Percentiles rank a stretch among this genome's conserved stretches.
Evolutionary conservation across 352 stramenopile species (phyloP).

Genomic region (Thalassiosira livingstoniorum): DNA sequence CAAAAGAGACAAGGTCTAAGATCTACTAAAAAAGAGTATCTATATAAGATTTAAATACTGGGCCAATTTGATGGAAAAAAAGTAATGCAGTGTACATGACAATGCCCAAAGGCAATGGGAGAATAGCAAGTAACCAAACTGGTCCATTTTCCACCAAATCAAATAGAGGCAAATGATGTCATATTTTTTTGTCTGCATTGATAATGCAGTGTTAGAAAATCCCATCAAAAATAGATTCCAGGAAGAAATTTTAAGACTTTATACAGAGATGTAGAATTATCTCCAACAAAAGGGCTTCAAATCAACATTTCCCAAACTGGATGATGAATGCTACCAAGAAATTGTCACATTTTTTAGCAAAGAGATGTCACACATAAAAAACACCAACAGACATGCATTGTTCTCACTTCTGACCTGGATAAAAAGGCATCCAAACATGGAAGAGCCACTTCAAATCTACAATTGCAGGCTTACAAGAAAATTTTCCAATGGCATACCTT

Average conservation of each 20-base stretch:
- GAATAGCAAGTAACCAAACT: slow-evolving; percentile 19
- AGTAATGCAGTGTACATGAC: background rate
- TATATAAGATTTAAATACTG: too few relatives aligned
- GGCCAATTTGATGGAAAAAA: background rate
- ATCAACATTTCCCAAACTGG: slow-evolving; percentile 18
- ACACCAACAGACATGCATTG: slow-evolving; percentile 52
- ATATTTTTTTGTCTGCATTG: background rate
- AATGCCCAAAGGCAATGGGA: background rate
- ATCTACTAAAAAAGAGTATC: too few relatives aligned
- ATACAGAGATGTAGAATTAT: background rate
- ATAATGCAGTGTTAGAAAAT: slow-evolving; percentile 1
- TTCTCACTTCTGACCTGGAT: slow-evolving; percentile 38
- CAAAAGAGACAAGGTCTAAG: background rate
- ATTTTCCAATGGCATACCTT: background rate
- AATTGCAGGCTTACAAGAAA: background rate
- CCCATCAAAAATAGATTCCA: slow-evolving; percentile 17
- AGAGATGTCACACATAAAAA: slow-evolving; percentile 18
- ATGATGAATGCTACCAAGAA: slow-evolving; percentile 47
- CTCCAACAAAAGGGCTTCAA: background rate
- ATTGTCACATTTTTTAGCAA: slow-evolving; percentile 39
- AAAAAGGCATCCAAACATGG: slow-evolving; percentile 62
- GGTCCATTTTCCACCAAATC: slow-evolving; percentile 3
- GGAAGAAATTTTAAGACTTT: background rate
- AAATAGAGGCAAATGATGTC: background rate
- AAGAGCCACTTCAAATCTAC: slow-evolving; percentile 59